Percentiles rank a stretch among this genome's conserved stretches.
These are phyloP conservation scores for Salix udensis DNA, from an alignment of 345 rosid species.

Conservation along the genomic window DNA sequence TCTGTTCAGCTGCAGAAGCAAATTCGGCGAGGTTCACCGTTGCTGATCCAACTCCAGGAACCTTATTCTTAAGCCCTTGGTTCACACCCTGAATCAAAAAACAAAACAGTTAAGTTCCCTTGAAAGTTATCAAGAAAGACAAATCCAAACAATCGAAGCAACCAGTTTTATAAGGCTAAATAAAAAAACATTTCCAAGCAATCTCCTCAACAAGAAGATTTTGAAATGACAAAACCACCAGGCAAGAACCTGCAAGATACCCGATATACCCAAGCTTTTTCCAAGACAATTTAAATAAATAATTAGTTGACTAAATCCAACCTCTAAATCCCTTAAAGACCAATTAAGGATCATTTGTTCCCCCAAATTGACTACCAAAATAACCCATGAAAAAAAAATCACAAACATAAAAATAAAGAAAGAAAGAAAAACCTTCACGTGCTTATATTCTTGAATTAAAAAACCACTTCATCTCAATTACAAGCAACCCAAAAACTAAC, in stretches of 20 bases:
- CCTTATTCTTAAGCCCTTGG: slow-evolving; percentile 53
- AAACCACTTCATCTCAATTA: background rate
- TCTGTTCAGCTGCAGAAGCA: slow-evolving; percentile 50
- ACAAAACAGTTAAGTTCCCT: background rate
- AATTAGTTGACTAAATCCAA: background rate
- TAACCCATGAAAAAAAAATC: background rate
- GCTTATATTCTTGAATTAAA: background rate
- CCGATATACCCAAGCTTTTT: background rate
- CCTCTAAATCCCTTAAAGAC: background rate
- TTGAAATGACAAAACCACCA: background rate
- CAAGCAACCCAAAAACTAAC: background rate
- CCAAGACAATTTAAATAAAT: background rate
- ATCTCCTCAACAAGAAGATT: background rate
- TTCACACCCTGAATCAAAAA: slow-evolving; percentile 52
- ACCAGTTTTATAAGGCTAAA: background rate
- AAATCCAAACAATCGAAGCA: background rate
- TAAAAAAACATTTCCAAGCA: background rate
- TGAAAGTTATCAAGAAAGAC: background rate
- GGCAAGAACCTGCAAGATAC: background rate
- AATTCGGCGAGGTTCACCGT: slow-evolving; percentile 59
- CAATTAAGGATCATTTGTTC: background rate
- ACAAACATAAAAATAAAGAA: background rate
- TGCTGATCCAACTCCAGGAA: slow-evolving; percentile 52
- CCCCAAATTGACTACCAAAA: background rate
- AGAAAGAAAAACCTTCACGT: background rate